phyloP scores from a whole-genome alignment of 2,329 filamentous ascomycete genomes.

The Fusarium begoniae region DNA sequence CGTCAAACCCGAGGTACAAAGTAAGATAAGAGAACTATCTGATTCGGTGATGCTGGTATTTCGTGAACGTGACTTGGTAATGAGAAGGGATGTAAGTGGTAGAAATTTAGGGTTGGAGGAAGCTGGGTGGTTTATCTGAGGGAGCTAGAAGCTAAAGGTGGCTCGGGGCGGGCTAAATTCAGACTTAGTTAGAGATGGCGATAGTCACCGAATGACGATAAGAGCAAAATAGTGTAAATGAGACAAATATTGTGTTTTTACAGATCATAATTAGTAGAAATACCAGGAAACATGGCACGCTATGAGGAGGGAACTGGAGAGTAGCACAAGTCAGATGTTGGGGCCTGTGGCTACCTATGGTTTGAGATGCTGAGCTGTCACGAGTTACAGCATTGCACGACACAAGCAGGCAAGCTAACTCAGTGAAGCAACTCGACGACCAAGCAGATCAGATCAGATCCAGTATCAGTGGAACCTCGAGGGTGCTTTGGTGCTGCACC shows the following conservation, averaged over 20 bases:
- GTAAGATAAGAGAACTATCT: neutral
- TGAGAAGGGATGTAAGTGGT: conserved; percentile 1
- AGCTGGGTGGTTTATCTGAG: conserved; percentile 16
- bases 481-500: neutral
- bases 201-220: neutral
- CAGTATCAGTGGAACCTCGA: conserved; percentile 21
- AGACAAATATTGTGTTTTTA: neutral
- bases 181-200: conserved; percentile 1
- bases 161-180: conserved; percentile 1
- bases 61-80: neutral
- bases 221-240: neutral
- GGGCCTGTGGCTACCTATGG: neutral
- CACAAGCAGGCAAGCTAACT: conserved; percentile 3
- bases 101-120: conserved; percentile 22
- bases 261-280: neutral
- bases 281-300: neutral
- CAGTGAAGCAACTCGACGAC: conserved; percentile 15
- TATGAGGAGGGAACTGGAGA: neutral
- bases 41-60: neutral
- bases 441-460: neutral
- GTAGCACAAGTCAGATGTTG: conserved; percentile 18
- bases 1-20: conserved; percentile 17
- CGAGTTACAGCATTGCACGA: conserved; percentile 22
- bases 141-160: neutral
- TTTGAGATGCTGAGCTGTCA: conserved; percentile 22